Percentiles rank a stretch among this genome's conserved stretches.
Conservation (phyloP, 2,329 filamentous ascomycete species). For the Teratosphaeriaceae sp. region DNA sequence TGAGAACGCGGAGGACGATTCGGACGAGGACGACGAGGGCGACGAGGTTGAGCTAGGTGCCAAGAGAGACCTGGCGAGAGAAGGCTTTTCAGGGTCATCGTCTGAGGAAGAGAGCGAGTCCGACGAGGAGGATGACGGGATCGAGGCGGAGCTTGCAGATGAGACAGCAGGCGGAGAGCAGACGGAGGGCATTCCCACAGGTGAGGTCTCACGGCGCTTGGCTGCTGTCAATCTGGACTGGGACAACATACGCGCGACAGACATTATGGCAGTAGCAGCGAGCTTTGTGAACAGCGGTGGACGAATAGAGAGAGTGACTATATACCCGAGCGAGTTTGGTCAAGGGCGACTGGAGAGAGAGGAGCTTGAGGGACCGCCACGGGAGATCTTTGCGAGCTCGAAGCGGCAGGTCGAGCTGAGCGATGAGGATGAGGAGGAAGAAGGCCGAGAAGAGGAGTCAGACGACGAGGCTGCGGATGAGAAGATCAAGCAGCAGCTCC, state of each 20-base stretch:
- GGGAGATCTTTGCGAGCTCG: conserved; percentile 65
- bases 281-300: conserved; percentile 75
- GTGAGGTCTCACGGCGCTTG: conserved; percentile 77
- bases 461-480: conserved; percentile 61
- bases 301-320: conserved; percentile 66
- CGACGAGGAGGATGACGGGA: conserved; percentile 42
- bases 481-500: conserved; percentile 68
- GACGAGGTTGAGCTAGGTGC: conserved; percentile 41
- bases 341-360: conserved; percentile 88
- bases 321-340: conserved; percentile 94
- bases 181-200: conserved; percentile 62
- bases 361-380: conserved; percentile 85
- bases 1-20: conserved; percentile 21
- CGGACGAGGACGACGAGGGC: conserved; percentile 37
- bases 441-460: conserved; percentile 45
- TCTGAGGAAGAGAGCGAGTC: conserved; percentile 41
- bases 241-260: conserved; percentile 87
- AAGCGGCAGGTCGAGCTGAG: conserved; percentile 30
- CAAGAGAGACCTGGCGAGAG: conserved; percentile 67
- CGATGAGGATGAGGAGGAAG: conserved; percentile 36
- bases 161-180: conserved; percentile 62
- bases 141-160: conserved; percentile 53
- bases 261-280: conserved; percentile 84
- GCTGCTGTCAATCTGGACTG: conserved; percentile 96
- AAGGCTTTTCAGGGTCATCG: conserved; percentile 57